Evolutionary conservation across 2,329 filamentous ascomycete genomes (phyloP).

Genomic region (Elsinoe necatrix): DNA sequence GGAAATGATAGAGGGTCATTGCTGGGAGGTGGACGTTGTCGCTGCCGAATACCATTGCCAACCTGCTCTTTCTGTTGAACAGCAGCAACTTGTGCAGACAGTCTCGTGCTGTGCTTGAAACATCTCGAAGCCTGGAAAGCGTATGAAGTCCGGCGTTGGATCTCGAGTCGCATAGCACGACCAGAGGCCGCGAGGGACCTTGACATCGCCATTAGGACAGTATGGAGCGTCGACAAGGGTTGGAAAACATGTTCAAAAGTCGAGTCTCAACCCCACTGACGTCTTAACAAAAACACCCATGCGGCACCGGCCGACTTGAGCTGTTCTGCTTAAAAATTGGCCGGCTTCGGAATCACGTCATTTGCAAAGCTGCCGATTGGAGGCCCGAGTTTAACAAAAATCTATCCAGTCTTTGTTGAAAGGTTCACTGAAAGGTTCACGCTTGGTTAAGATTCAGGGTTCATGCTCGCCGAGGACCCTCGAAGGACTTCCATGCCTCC

Average conservation of each 20-base stretch:
- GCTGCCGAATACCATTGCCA: constrained; percentile 21
- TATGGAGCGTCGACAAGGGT: neutral
- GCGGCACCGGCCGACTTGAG: neutral
- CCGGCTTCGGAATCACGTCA: constrained; percentile 12
- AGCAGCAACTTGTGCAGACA: constrained; percentile 23
- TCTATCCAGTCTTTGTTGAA: neutral
- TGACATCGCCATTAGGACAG: neutral
- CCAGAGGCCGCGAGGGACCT: constrained; percentile 11
- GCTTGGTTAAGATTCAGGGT: neutral
- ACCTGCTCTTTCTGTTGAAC: constrained; percentile 19
- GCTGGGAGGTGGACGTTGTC: constrained; percentile 39
- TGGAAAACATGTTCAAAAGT: neutral
- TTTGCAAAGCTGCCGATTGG: neutral
- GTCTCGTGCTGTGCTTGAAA: constrained; percentile 10
- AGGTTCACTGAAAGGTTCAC: neutral
- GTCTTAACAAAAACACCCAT: neutral
- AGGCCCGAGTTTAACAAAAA: neutral
- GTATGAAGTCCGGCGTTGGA: constrained; percentile 1
- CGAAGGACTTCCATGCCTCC: constrained; percentile 21
- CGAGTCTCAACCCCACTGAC: neutral
- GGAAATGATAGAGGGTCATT: constrained; percentile 86
- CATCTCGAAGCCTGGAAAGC: neutral
- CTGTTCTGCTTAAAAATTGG: constrained; percentile 10
- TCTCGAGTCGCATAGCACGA: constrained; percentile 14
- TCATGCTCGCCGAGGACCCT: neutral